phyloP scores from a whole-genome alignment of 306 rosid species.

The Lathyrus tuberosus region DNA sequence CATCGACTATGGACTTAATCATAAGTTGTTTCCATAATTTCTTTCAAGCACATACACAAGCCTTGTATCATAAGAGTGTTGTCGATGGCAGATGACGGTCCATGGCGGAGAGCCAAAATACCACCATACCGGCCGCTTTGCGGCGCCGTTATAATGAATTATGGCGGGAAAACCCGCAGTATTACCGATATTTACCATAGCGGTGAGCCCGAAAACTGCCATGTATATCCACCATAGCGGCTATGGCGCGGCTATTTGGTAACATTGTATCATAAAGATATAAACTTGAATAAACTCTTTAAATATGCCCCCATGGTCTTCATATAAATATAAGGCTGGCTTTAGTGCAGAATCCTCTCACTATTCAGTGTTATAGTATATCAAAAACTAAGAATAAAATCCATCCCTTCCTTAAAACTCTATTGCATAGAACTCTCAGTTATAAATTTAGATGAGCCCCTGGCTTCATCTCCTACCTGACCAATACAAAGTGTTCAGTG shows the following conservation, averaged over 20 bases:
- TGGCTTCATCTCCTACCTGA: constrained; percentile 1
- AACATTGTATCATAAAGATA: neutral
- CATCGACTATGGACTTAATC: neutral
- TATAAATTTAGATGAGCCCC: neutral
- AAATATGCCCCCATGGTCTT: neutral
- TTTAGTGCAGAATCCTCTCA: neutral
- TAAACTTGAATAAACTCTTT: neutral
- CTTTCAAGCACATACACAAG: constrained; percentile 5
- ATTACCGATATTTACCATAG: no score
- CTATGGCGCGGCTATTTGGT: no score
- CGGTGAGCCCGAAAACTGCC: no score
- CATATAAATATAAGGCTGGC: neutral
- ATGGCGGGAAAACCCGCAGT: no score
- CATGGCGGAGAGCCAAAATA: no score
- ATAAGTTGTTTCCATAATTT: neutral
- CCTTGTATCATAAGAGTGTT: neutral
- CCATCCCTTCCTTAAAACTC: constrained; percentile 8
- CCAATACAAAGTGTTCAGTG: neutral
- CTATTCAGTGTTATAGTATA: neutral
- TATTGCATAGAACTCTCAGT: neutral
- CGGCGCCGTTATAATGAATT: no score
- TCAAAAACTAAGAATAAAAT: neutral
- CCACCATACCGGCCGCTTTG: no score
- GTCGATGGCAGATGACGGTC: no score
- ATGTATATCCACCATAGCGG: no score